phyloP scores from a whole-genome alignment of 345 rosid genomes.

The Syzygium jambos region DNA sequence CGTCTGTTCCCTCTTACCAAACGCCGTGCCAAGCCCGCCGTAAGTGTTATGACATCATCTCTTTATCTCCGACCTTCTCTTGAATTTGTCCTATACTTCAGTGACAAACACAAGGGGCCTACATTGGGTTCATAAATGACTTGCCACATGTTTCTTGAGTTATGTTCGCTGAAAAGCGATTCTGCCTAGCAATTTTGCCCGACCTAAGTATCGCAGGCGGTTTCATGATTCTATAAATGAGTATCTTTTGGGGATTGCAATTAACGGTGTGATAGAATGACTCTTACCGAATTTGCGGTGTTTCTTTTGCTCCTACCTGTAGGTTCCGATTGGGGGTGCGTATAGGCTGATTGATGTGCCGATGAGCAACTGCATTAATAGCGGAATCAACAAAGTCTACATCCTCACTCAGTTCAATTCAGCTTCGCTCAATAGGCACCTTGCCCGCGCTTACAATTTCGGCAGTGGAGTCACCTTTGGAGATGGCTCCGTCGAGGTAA shows the following conservation, averaged over 20 bases:
- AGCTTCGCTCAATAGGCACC: conserved; percentile 83
- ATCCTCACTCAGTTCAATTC: conserved; percentile 94
- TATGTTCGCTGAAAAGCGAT: neutral
- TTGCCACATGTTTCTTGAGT: neutral
- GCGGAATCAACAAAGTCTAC: conserved; percentile 91
- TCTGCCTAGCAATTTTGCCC: neutral
- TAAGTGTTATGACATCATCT: conserved; percentile 9
- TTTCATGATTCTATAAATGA: neutral
- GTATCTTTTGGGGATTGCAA: neutral
- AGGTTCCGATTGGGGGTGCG: conserved; percentile 94
- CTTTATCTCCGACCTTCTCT: neutral
- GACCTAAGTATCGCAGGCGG: neutral
- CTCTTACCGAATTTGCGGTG: neutral
- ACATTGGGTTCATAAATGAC: neutral
- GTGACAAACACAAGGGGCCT: neutral
- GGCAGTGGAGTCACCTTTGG: conserved; percentile 70
- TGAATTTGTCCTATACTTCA: neutral
- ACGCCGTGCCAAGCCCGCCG: conserved; percentile 95
- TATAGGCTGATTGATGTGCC: conserved; percentile 97
- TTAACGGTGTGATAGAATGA: neutral
- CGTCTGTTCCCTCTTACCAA: conserved; percentile 96
- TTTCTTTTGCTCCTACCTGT: neutral
- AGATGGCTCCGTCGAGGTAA: conserved; percentile 84
- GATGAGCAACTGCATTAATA: conserved; percentile 96
- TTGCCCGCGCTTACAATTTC: conserved; percentile 75